Evolutionary conservation across 208 protist species (phyloP).

Genomic region (Crithidia bombi): DNA sequence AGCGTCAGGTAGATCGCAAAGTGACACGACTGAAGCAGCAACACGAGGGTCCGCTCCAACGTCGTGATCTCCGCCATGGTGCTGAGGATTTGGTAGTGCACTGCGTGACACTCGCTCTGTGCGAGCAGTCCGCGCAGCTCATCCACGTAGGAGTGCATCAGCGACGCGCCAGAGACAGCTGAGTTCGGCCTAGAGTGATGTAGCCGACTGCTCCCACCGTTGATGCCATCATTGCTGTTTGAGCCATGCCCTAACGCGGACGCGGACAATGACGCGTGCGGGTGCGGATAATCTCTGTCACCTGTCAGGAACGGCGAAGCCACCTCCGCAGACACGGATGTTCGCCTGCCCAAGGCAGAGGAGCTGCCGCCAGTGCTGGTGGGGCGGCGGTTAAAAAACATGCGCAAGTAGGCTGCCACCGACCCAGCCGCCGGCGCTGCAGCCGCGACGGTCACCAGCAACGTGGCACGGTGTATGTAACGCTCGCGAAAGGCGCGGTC

Average conservation of each 20-base stretch:
- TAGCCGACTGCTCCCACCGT: neutral
- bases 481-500: slow-evolving; percentile 79
- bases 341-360: neutral
- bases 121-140: slow-evolving; percentile 61
- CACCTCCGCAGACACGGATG: slow-evolving; percentile 17
- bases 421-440: slow-evolving; percentile 56
- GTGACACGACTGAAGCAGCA: slow-evolving; percentile 54
- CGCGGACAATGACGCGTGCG: neutral
- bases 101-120: slow-evolving; percentile 70
- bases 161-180: slow-evolving; percentile 1
- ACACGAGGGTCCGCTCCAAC: slow-evolving; percentile 53
- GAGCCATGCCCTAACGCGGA: too few relatives aligned
- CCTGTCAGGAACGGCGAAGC: slow-evolving; percentile 28
- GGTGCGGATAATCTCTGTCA: neutral
- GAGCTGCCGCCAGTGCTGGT: neutral
- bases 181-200: slow-evolving; percentile 13
- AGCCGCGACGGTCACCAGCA: slow-evolving; percentile 64
- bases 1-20: slow-evolving; percentile 55
- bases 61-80: slow-evolving; percentile 66
- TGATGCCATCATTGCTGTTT: too few relatives aligned
- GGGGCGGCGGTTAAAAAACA: slow-evolving; percentile 40
- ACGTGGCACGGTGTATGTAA: slow-evolving; percentile 76
- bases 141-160: slow-evolving; percentile 31
- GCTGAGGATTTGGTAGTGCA: slow-evolving; percentile 65
- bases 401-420: slow-evolving; percentile 53